Conservation (phyloP, 148 eudicot species). For the Vaccinium corymbosum region DNA sequence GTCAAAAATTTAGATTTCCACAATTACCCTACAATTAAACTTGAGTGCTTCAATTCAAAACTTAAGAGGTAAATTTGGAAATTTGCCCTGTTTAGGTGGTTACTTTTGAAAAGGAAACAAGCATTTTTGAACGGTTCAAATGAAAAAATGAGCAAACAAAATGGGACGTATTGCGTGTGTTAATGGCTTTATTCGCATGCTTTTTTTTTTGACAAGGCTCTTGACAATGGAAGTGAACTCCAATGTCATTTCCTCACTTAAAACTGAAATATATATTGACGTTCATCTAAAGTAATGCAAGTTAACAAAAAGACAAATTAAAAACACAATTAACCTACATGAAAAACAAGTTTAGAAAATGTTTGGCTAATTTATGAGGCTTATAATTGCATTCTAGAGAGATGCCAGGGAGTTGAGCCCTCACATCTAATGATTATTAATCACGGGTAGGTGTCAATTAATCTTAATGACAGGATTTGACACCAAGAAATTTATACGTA, state of each 20-base stretch:
- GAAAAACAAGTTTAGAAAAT: neutral
- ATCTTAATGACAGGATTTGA: neutral
- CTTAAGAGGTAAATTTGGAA: neutral
- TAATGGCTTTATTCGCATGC: too few species aligned
- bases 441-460: neutral
- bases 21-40: neutral
- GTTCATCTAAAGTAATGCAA: neutral
- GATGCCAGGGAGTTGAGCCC: neutral
- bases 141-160: too few species aligned
- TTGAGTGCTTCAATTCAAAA: too few species aligned
- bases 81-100: neutral
- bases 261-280: neutral
- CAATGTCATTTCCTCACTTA: neutral
- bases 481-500: neutral
- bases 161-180: too few species aligned
- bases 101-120: neutral
- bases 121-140: neutral
- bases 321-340: neutral
- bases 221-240: neutral
- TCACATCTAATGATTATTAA: neutral
- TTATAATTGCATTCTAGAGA: neutral
- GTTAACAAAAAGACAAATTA: neutral
- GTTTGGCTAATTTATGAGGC: neutral
- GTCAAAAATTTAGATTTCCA: neutral
- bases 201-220: neutral